These are phyloP conservation scores for Debaryomycetaceae sp. DNA, from an alignment of 1,139 yeast species.

Conservation along the genomic window DNA sequence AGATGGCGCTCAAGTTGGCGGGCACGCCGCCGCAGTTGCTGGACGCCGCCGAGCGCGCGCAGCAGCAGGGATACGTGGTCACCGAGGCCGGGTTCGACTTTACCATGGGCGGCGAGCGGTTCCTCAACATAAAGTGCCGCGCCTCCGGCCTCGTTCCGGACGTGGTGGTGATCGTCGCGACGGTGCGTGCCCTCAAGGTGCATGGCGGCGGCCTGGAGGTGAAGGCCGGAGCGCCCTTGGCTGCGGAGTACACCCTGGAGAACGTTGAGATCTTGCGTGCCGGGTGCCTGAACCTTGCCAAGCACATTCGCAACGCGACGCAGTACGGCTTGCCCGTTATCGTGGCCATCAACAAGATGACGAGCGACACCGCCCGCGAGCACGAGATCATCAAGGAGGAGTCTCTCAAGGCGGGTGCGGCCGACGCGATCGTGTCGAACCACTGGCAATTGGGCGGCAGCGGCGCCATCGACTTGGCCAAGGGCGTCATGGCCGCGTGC, in stretches of 20 bases:
- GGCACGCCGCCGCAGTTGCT: conserved; percentile 49
- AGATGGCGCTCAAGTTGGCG: conserved; percentile 86
- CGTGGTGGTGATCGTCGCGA: conserved; percentile 90
- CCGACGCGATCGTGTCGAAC: conserved; percentile 85
- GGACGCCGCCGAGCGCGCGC: conserved; percentile 36
- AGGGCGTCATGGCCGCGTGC: conserved; percentile 73
- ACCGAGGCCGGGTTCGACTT: conserved; percentile 98
- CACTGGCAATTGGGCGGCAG: conserved; percentile 98
- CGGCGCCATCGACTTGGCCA: conserved; percentile 84
- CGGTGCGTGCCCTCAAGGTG: conserved; percentile 91
- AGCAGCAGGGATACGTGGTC: conserved; percentile 80
- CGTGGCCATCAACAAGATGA: conserved; percentile 91
- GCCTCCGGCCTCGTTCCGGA: conserved; percentile 87
- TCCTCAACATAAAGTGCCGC: conserved; percentile 92
- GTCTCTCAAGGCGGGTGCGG: conserved; percentile 88
- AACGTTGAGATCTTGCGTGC: conserved; percentile 70
- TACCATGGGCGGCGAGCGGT: conserved; percentile 99
- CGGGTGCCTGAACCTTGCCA: conserved; percentile 86
- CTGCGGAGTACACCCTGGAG: conserved; percentile 77
- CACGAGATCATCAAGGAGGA: conserved; percentile 76
- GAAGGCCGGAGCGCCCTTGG: conserved; percentile 87
- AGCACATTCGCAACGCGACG: conserved; percentile 83
- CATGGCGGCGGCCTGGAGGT: conserved; percentile 99
- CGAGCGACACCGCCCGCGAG: conserved; percentile 74
- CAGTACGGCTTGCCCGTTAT: conserved; percentile 87